Conservation (phyloP, 2,329 filamentous ascomycete genomes). For the Pseudopithomyces chartarum region DNA sequence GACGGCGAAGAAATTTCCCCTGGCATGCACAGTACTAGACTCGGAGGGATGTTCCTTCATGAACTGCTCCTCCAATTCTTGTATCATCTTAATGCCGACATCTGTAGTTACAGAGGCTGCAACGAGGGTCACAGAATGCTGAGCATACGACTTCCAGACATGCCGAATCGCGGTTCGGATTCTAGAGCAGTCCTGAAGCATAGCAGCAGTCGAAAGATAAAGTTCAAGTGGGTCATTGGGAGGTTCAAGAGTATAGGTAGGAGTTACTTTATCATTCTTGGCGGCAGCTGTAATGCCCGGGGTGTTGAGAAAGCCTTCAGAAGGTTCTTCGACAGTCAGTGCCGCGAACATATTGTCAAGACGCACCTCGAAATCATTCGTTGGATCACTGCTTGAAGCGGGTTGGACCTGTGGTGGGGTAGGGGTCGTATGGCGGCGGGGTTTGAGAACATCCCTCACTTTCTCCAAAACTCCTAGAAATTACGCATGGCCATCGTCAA, state of each 20-base stretch:
- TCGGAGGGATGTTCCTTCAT: slow-evolving; percentile 9
- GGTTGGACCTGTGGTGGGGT: not conserved
- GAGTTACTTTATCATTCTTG: not conserved
- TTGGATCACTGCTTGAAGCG: not conserved
- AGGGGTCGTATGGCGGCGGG: slow-evolving; percentile 1
- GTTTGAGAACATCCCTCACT: slow-evolving; percentile 37
- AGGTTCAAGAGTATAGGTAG: slow-evolving; percentile 8
- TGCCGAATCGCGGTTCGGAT: slow-evolving; percentile 3
- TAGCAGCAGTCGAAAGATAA: slow-evolving; percentile 10
- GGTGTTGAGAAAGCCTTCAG: slow-evolving; percentile 42
- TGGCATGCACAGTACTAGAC: not conserved
- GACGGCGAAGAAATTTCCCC: not conserved
- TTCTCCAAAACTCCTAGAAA: slow-evolving; percentile 43
- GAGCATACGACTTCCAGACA: not conserved
- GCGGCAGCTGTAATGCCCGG: slow-evolving; percentile 30
- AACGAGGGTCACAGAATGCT: slow-evolving; percentile 2
- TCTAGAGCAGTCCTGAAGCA: slow-evolving; percentile 6
- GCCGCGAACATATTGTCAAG: slow-evolving; percentile 40
- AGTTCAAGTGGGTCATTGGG: slow-evolving; percentile 11
- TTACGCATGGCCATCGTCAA: slow-evolving; percentile 33
- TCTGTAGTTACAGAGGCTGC: slow-evolving; percentile 9
- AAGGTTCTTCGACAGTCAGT: slow-evolving; percentile 46
- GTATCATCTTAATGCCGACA: slow-evolving; percentile 7
- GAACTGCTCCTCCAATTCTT: slow-evolving; percentile 12
- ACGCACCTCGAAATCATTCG: not conserved